Evolutionary conservation across 352 stramenopile genomes (phyloP), one percentile per base, ranked within the genome.

Genomic region (Phytopythium montanum): DNA sequence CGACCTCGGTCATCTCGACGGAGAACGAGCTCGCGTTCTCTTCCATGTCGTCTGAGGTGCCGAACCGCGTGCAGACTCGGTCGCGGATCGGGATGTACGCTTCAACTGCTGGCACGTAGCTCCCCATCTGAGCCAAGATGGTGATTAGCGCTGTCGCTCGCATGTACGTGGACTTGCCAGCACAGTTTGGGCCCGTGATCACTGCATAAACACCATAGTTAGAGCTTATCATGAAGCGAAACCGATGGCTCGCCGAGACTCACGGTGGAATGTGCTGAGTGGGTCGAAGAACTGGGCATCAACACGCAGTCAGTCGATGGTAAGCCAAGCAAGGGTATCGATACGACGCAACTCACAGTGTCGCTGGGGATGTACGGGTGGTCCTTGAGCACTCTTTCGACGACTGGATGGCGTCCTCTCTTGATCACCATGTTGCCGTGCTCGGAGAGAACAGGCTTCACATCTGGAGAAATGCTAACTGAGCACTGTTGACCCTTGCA

Each of bases 21-120:
- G 75, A 77, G 63, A 98, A 98, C 5, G 90, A 96, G 54, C 88
- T 97, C 19, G 92, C 70, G 62, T 97, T 98, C 64, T 96, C 88
- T 72, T 98, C 92, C 81, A 98, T 96, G 56, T 97, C 89, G 52
- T 98, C 92, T 3, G 86, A 92, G 8, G 90, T 98, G 12, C 89
- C 90, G 44, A 98, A 95, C 50, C 92, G 76, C 14, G 92, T 96
- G 48, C 95, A 88, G n/a, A 98, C 91, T 2, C 90, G 75, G 63
- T 96, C 84, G 33, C 87, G 71, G 59, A 97, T 69, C 13, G 90
- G 86, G 62, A 98, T 88, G 23, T 66, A 67, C 13, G 89, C 92
- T 34, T 87, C 72, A 25, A 75, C 69, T 33, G 92, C 92, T 14
- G 92, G 92, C 13, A 98, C 90, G 42, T 90, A 97, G 46, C 82